Conservation (phyloP, 176 grass and related monocot genomes). For the Carex kokanica region DNA sequence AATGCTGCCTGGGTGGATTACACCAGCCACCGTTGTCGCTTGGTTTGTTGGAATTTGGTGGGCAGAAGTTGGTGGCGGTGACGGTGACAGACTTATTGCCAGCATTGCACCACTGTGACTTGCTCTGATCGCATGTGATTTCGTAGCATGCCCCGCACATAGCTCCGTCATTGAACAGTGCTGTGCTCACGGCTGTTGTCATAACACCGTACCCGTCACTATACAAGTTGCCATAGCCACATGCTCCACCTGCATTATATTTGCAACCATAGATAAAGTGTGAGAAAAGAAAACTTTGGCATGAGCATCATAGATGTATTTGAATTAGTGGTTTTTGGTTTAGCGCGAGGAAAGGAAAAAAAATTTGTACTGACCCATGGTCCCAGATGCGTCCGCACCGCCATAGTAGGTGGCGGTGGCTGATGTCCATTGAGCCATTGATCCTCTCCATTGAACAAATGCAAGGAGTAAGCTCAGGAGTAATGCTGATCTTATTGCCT, state of each 20-base stretch:
- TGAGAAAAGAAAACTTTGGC: not conserved
- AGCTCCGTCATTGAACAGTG: conserved; percentile 48
- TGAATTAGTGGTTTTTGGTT: not conserved
- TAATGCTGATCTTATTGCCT: conserved; percentile 11
- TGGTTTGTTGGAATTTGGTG: conserved; percentile 46
- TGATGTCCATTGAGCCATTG: conserved; percentile 15
- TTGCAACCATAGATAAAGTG: not conserved
- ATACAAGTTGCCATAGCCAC: no score
- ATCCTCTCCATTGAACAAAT: conserved; percentile 21
- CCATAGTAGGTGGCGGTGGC: conserved; percentile 62
- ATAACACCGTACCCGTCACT: conserved; percentile 47
- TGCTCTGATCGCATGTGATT: conserved; percentile 51
- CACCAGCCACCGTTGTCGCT: conserved; percentile 52
- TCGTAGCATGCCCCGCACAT: conserved; percentile 70
- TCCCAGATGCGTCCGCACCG: conserved; percentile 43
- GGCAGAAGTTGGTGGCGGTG: conserved; percentile 62
- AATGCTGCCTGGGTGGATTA: conserved; percentile 53
- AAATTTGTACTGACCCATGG: conserved; percentile 37
- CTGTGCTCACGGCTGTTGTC: conserved; percentile 76
- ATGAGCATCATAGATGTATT: not conserved
- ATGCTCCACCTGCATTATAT: conserved; percentile 32
- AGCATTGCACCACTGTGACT: conserved; percentile 36
- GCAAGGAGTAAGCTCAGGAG: not conserved
- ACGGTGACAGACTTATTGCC: conserved; percentile 39
- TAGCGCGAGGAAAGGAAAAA: not conserved